Evolutionary conservation across 2,329 filamentous ascomycete genomes (phyloP), one percentile per base, ranked within the genome.

Genomic region (Aureobasidium musti): DNA sequence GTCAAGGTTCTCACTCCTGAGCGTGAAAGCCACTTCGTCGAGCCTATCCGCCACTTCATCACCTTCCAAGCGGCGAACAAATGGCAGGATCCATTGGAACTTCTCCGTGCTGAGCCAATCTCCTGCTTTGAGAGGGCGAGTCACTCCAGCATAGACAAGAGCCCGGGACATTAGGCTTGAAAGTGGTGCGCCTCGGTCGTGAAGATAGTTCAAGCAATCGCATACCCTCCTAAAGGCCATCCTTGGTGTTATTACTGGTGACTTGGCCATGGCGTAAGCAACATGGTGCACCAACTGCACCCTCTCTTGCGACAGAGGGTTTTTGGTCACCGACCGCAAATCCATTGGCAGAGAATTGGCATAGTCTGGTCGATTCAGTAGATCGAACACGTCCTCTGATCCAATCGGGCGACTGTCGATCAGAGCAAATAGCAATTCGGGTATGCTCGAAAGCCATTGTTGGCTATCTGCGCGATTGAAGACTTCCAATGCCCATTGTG

Each of bases 121-220:
- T 1, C 77, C 77, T 37, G 76, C 75, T 23, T 77, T 73, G 19
- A 81, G 75, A 43, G 76, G 79, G 19, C 82, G 75, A 28, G 79
- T 74, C 28, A 85, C 74, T 19, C 81, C 83, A 26, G 81, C 80
- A 69, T 80, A 77, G 66, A 83, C 82, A 71, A 86, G 70, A 0
- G 84, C 82, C 37, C 81, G 78, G 7, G 78, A 79, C 67, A 86
- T 74, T 3, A 76, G 69, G 1, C 79, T 76, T 21, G 75, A 73
- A 19, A 84, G 72, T 1, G 79, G 79, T 10, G 79, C 81, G 52
- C 81, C 76, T 28, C 74, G 74, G 49, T 74, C 73, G 26, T 74
- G 72, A 3, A 85, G 75, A 69, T 79, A 82, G 7, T 73, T 70
- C 70, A 82, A 84, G 63, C 81, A 79, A 73, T 79, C 79, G 69